These are phyloP conservation scores for Malania oleifera DNA, from an alignment of 164 flowering plant genomes.

Conservation along the genomic window DNA sequence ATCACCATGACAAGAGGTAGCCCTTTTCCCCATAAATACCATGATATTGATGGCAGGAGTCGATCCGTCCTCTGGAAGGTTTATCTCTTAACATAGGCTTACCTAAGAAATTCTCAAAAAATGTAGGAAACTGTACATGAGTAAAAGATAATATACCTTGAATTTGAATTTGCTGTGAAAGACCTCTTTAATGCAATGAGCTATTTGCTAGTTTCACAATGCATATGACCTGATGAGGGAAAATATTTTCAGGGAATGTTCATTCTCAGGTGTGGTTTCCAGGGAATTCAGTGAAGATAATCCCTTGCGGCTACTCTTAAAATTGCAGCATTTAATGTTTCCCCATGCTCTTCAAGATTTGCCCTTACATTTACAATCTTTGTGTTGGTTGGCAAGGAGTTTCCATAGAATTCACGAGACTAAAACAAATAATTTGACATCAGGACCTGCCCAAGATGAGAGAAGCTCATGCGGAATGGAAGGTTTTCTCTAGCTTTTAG, in stretches of 20 bases:
- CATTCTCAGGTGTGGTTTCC: not conserved
- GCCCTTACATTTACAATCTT: not conserved
- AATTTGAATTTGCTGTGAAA: not conserved
- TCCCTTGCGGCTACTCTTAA: not conserved
- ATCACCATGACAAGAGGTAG: too few relatives aligned
- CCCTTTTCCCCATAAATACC: too few relatives aligned
- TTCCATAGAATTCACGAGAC: not conserved
- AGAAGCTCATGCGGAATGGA: not conserved
- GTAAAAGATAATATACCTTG: too few relatives aligned
- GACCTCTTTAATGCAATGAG: not conserved
- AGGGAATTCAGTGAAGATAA: not conserved
- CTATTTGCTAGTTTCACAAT: not conserved
- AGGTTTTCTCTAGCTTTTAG: not conserved
- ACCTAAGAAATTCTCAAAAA: too few relatives aligned
- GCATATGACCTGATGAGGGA: not conserved
- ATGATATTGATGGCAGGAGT: too few relatives aligned
- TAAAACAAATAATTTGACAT: not conserved
- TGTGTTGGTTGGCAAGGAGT: not conserved
- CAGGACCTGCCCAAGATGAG: not conserved
- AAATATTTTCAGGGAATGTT: not conserved
- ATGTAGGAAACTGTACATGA: too few relatives aligned
- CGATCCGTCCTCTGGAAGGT: too few relatives aligned
- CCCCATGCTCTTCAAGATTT: conserved; percentile 7
- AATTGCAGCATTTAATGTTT: not conserved
- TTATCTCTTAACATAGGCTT: too few relatives aligned